phyloP scores from a whole-genome alignment of 2,329 filamentous ascomycete species.

The Fulvia fulva region DNA sequence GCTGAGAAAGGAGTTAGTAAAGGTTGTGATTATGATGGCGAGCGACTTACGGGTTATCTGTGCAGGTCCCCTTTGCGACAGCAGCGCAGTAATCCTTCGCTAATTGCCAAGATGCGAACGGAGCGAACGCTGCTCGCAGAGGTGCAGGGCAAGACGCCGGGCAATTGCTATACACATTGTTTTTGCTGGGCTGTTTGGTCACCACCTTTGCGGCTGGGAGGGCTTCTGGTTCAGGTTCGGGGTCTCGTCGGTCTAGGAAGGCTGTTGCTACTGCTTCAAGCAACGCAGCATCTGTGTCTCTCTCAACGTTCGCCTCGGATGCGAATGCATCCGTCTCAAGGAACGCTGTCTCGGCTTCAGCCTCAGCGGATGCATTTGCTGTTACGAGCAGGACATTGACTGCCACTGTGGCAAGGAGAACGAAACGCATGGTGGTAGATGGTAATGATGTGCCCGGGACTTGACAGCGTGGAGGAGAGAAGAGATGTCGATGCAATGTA shows the following conservation, averaged over 20 bases:
- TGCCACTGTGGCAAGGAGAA: neutral
- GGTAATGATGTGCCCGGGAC: too few relatives aligned
- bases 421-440: neutral
- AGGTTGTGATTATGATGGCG: neutral
- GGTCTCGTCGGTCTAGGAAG: neutral
- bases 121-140: neutral
- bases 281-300: neutral
- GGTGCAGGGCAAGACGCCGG: neutral
- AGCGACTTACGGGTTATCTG: neutral
- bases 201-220: too few relatives aligned
- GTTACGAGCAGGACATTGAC: neutral
- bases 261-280: neutral
- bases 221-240: neutral
- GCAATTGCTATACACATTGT: neutral
- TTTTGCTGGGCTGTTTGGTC: too few relatives aligned
- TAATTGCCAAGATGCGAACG: neutral
- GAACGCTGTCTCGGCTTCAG: neutral
- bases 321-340: too few relatives aligned
- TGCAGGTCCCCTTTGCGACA: neutral
- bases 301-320: neutral
- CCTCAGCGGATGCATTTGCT: neutral
- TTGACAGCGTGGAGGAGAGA: too few relatives aligned
- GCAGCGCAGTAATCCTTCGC: neutral
- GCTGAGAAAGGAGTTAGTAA: neutral
- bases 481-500: too few relatives aligned